Evolutionary conservation across 306 rosid genomes (phyloP), one percentile per base, ranked within the genome.

Genomic region (Erythrophleum fordii): DNA sequence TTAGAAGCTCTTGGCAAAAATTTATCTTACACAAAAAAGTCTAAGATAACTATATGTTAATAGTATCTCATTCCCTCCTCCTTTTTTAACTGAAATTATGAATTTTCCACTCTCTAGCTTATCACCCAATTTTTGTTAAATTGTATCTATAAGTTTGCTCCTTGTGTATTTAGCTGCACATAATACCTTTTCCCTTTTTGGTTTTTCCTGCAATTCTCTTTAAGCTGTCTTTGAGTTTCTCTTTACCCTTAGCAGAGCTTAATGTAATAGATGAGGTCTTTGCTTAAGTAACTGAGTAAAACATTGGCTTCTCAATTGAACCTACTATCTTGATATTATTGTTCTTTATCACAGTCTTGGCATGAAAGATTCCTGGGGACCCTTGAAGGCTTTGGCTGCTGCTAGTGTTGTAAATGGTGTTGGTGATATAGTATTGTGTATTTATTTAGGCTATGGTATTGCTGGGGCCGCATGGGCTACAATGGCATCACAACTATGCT

Each of bases 281-380:
- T 39, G 8, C 42, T 20, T 1, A 7, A 41, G 72, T 41, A 20
- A 41, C 11, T 14, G 5, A 39, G 35, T 67, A 70, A 20, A 69
- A 22, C 28, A 35, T 26, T 76, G 45, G 69, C 77, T 75, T 79
- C 23, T 64, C 22, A 79, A 37, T 28, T 69, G 34, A 69, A 82
- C 65, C 31, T 4, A 3, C 60, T 69, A 8, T 64, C 65, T 26
- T 52, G 70, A 17, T 80, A 37, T 56, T 55, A 26, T 18, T 67
- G 42, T 59, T 77, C 49, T 66, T 34, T 59, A 7, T 45, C 45
- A 12, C 75, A 86, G 89, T 80, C 89, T 86, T 77, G 87, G 89
- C 26, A 86, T 86, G 89, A 86, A 86, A 81, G 89, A 86, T 83
- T 86, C 89, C 5, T 86, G 86, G 85, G 89, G 89, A 69, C 89